phyloP scores from a whole-genome alignment of 371 early-diverging fungal species.

The Mortierella sp. region DNA sequence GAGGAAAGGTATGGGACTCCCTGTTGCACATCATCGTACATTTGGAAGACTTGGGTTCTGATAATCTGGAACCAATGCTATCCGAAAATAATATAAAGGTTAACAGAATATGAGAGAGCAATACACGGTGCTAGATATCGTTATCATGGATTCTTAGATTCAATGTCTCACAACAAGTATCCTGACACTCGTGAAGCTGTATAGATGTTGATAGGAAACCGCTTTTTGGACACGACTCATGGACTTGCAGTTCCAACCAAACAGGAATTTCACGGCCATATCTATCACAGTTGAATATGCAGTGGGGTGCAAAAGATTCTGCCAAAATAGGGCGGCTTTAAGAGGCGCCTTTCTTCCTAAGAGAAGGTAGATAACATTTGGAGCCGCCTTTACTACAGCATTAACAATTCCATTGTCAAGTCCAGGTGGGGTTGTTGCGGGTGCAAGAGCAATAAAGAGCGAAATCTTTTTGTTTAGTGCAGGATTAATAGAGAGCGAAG shows the following conservation, averaged over 20 bases:
- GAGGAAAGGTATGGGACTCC: slow-evolving; percentile 68
- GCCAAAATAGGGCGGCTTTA: slow-evolving; percentile 90
- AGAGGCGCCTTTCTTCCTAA: slow-evolving; percentile 90
- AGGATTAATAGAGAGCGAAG: slow-evolving; percentile 85
- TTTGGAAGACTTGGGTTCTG: slow-evolving; percentile 87
- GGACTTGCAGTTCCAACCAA: slow-evolving; percentile 87
- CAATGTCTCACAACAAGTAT: slow-evolving; percentile 77
- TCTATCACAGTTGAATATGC: slow-evolving; percentile 88
- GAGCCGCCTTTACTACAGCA: slow-evolving; percentile 87
- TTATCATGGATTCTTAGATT: no score
- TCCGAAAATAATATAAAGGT: slow-evolving; percentile 14
- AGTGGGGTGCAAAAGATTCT: slow-evolving; percentile 79
- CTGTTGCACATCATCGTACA: slow-evolving; percentile 91
- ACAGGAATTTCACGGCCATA: slow-evolving; percentile 77
- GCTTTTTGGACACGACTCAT: slow-evolving; percentile 82
- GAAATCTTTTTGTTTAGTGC: slow-evolving; percentile 86
- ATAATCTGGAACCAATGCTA: slow-evolving; percentile 97
- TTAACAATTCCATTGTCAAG: slow-evolving; percentile 86
- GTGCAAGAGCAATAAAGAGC: slow-evolving; percentile 92
- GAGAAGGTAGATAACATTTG: slow-evolving; percentile 91
- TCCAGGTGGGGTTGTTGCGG: slow-evolving; percentile 90
- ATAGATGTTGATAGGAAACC: slow-evolving; percentile 90
- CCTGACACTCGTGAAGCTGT: slow-evolving; percentile 92
- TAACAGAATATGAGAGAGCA: no score
- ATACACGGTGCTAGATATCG: not conserved